Evolutionary conservation across 2,329 filamentous ascomycete species (phyloP), one percentile per base, ranked within the genome.

Genomic region (Fusarium subglutinans): DNA sequence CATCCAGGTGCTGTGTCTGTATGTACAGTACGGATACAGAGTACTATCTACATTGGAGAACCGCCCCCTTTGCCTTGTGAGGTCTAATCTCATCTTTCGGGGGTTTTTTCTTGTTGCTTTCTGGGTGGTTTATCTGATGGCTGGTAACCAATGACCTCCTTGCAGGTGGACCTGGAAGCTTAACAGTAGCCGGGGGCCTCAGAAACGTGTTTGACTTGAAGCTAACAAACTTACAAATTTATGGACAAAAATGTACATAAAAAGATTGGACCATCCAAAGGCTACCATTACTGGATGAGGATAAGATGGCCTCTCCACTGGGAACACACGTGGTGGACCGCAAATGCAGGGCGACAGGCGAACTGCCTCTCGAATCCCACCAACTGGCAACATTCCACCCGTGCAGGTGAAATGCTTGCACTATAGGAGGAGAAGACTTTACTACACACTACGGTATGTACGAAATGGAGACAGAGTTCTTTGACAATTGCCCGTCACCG

Each of bases 281-380:
- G 43, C 26, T 59, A 59, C 54, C 26, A 55, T 55, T 53, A 43
- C 41, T 62, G n/a, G 41, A 43, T 38, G 51, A 35, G 33, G 33
- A 33, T 33, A 33, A 38, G 66, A 50, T 22, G 30, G 45, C n/a
- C 61, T 62, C 62, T 67, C 64, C 62, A 66, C 69, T 48, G 56
- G 61, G 66, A 66, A 62, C 66, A 77, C 76, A 78, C 76, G 76
- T 78, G 73, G 76, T 78, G 73, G 69, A 57, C 67, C 65, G 63
- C 67, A 63, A 63, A 78, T 76, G 74, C 76, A 78, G 66, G 76
- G 65, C 68, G 58, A 58, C 73, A 71, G 75, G 75, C 71, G 75
- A 78, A 76, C 76, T 74, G 67, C 60, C 71, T 72, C 58, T 75
- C 45, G 54, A 74, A 76, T 77, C 62, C 76, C 67, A 74, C 64